Evolutionary conservation across 306 rosid genomes (phyloP).

Genomic region (Arachis stenosperma): DNA sequence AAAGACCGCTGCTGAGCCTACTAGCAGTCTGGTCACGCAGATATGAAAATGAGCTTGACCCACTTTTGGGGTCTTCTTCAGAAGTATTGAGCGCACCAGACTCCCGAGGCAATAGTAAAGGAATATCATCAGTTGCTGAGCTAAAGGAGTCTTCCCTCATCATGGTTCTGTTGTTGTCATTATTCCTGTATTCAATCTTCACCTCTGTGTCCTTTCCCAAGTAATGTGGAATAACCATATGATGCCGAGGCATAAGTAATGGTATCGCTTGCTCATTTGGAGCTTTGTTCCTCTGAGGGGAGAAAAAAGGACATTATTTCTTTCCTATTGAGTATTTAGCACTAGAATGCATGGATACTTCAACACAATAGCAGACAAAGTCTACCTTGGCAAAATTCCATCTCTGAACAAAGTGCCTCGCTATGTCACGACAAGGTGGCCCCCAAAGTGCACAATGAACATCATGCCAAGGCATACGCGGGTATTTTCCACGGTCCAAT

Average conservation of each 20-base stretch:
- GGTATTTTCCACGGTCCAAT: slow-evolving; percentile 83
- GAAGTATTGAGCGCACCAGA: slow-evolving; percentile 50
- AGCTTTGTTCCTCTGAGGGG: slow-evolving; percentile 91
- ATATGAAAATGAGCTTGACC: slow-evolving; percentile 35
- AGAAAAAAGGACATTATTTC: slow-evolving; percentile 32
- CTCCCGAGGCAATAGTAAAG: slow-evolving; percentile 78
- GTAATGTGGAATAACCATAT: slow-evolving; percentile 99
- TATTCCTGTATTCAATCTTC: slow-evolving; percentile 49
- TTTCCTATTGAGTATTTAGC: slow-evolving; percentile 31
- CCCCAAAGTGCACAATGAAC: slow-evolving; percentile 99
- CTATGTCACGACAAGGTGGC: slow-evolving; percentile 96
- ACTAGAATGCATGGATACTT: slow-evolving; percentile 30
- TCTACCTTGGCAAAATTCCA: slow-evolving; percentile 98
- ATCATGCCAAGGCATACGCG: slow-evolving; percentile 99
- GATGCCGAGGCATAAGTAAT: slow-evolving; percentile 97
- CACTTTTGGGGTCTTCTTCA: slow-evolving; percentile 48
- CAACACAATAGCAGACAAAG: slow-evolving; percentile 26
- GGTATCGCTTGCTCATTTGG: slow-evolving; percentile 94
- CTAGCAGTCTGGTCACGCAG: slow-evolving; percentile 40
- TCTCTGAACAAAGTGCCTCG: slow-evolving; percentile 99
- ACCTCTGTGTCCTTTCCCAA: slow-evolving; percentile 65
- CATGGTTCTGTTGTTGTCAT: slow-evolving; percentile 38
- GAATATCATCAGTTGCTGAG: slow-evolving; percentile 78
- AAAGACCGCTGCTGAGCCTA: slow-evolving; percentile 41
- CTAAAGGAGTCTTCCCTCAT: slow-evolving; percentile 71